Base-by-base conservation (phyloP, 2,329 filamentous ascomycete species). In the Aspergillus terreus region DNA sequence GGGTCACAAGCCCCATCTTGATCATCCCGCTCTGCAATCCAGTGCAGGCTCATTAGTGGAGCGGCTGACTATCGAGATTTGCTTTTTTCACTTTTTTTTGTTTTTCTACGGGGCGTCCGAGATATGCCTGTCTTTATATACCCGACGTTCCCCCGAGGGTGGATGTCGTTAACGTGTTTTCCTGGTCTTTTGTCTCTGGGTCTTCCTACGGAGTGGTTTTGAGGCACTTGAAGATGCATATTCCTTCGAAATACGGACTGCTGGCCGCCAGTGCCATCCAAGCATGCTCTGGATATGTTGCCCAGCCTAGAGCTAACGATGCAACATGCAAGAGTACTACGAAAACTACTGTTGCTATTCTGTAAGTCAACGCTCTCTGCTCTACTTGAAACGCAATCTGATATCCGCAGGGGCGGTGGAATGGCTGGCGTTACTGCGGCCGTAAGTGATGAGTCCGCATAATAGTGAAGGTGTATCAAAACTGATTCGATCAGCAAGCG, bases 361-460 rank as follows among this genome's bases (percentile, higher is more conserved):
- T 69, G 67, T 71, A 52, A 47, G 67, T 51, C 19, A 7, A 27
- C 25, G 14, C 2, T 4, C 17, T 2, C 19, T n/a, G n/a, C 40
- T 12, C 41, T 21, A 1, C 23, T 35, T 35, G 32, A 44, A 6
- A 23, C 27, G 30, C 10, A 21, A 21, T 38, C 45, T 58, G 33
- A 54, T 44, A 14, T 36, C 21, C 17, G 6, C 35, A 70, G 64
- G 35, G 84, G 84, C 32, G 84, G 78, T 12, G 84, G 84, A 11
- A 79, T 83, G 49, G 78, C 83, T 1, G 84, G 84, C 5, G 81
- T 87, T 38, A 81, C 83, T 11, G 82, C 84, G 12, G 83, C 83
- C 19, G 75, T 78, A 64, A 53, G 72, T 56, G 17, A 15, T 30
- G 9, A 32, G 23, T 33, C 32, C 30, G 21, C 40, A 14, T 11